phyloP scores from a whole-genome alignment of 164 flowering plant species.

The Magnolia kwangsiensis region DNA sequence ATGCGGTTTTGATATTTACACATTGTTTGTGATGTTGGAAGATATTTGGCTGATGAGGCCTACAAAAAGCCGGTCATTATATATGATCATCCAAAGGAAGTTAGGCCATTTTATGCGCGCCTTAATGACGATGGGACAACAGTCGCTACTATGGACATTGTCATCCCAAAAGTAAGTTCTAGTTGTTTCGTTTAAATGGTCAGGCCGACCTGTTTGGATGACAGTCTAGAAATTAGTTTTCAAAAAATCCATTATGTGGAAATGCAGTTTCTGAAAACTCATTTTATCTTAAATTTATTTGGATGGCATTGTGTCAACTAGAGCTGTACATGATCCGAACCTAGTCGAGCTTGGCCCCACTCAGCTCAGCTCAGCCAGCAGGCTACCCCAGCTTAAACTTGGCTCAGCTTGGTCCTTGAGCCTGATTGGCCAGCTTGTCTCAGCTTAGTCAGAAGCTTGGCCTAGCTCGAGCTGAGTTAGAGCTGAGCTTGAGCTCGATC shows the following conservation, averaged over 20 bases:
- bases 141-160: constrained; percentile 73
- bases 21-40: constrained; percentile 22
- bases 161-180: constrained; percentile 70
- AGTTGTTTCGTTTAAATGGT: not conserved
- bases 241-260: not conserved
- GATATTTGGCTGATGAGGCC: constrained; percentile 67
- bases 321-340: too few relatives aligned
- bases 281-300: not conserved
- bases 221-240: not conserved
- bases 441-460: too few relatives aligned
- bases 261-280: not conserved
- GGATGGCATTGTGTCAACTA: not conserved
- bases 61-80: constrained; percentile 56
- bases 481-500: too few relatives aligned
- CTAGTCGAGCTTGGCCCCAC: too few relatives aligned
- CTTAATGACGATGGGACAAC: constrained; percentile 69
- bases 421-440: too few relatives aligned
- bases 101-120: constrained; percentile 65
- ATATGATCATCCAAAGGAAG: constrained; percentile 69
- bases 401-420: too few relatives aligned
- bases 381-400: too few relatives aligned
- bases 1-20: not conserved
- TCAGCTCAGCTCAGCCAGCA: too few relatives aligned
- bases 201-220: not conserved
- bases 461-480: too few relatives aligned